Conservation (phyloP, 208 protist genomes). For the Trichomonas tenax region DNA sequence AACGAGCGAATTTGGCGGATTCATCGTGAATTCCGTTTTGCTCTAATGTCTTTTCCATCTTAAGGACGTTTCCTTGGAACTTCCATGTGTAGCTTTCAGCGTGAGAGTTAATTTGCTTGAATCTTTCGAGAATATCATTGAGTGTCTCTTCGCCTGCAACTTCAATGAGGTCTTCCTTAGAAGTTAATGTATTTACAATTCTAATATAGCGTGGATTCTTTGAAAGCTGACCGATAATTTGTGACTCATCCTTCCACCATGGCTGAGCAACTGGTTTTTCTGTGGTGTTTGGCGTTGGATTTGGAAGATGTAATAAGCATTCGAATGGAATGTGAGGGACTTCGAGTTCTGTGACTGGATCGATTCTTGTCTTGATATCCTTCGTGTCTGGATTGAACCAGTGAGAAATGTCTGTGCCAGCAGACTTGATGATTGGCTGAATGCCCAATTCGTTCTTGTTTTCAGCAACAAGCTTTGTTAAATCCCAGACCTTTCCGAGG, state of each 20-base stretch:
- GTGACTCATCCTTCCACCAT: constrained; percentile 32
- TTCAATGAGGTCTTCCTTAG: constrained; percentile 26
- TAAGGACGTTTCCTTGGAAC: constrained; percentile 7
- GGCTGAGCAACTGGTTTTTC: neutral
- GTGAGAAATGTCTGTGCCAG: constrained; percentile 36
- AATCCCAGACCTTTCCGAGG: constrained; percentile 29
- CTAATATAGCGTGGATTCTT: constrained; percentile 23
- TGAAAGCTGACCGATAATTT: constrained; percentile 26
- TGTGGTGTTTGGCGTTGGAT: neutral
- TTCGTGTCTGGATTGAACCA: constrained; percentile 35
- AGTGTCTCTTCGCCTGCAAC: constrained; percentile 33
- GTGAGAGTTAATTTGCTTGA: constrained; percentile 31
- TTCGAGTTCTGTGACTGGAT: constrained; percentile 22
- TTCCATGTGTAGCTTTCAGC: constrained; percentile 35
- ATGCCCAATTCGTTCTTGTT: neutral
- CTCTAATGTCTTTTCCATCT: constrained; percentile 31
- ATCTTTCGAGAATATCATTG: constrained; percentile 28
- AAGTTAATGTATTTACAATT: constrained; percentile 31
- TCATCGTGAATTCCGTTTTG: constrained; percentile 35
- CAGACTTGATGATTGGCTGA: constrained; percentile 31
- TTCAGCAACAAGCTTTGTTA: constrained; percentile 19
- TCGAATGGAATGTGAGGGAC: constrained; percentile 23
- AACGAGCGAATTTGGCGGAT: constrained; percentile 19
- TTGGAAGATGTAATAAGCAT: constrained; percentile 20
- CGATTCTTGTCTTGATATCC: constrained; percentile 26